Evolutionary conservation across 169 alveolate genomes (phyloP), one percentile per base, ranked within the genome.

Genomic region (Theileria orientalis): DNA sequence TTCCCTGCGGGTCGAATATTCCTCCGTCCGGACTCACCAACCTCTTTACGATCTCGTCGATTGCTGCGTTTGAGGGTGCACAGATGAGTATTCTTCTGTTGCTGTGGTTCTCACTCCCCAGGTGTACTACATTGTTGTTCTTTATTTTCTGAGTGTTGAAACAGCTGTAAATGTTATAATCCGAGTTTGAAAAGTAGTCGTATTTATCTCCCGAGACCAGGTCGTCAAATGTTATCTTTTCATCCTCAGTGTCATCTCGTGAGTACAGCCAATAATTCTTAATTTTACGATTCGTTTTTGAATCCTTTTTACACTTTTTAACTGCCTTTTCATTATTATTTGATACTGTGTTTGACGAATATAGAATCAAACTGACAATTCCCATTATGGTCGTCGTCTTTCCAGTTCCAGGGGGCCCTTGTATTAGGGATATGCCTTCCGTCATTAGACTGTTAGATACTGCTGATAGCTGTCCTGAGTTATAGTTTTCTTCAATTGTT

Each of bases 341-440:
- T 16, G n/a, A 27, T 30, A 49, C 8, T n/a, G 46, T 13, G 21
- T 51, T 19, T 52, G 71, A 1, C 47, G 54, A 74, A 41, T 83
- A 78, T 52, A 90, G 69, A 40, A 95, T 70, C 19, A 93, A 92
- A 71, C 97, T 92, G 19, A 97, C 82, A 16, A 96, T 86, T 19
- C 98, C 98, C 42, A 95, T 78, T 44, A 97, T 94, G 0, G 99
- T 96, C 37, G 96, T 93, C 0, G 99, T 97, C 83, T 97, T 97
- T n/a, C 99, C 99, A 8, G 99, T 96, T 14, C 99, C 99, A 25
- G 99, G 99, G 5, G 99, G 99, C 0, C 99, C 99, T 69, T 97
- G 98, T 35, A 96, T 94, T 30, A 97, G 90, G 13, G 97, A 91
- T 3, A 97, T 91, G 25, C 98, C 99, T 0, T 77, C 62, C 61